Evolutionary conservation across 805 yeast genomes (phyloP).

Genomic region (Lipomyces sp.): DNA sequence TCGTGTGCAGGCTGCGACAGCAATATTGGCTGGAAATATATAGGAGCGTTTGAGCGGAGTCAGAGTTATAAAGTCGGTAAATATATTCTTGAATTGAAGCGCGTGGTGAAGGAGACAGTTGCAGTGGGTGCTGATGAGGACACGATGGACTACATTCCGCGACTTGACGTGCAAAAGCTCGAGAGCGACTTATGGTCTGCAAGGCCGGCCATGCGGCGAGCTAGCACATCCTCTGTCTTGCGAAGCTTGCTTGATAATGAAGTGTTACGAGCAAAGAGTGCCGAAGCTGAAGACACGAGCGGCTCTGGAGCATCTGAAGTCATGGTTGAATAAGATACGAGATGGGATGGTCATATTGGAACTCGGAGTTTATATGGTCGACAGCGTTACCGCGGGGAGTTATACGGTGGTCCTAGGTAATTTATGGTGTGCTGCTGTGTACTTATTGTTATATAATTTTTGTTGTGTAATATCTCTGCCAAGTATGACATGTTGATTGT

Average conservation of each 20-base stretch:
- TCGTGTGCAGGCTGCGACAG: constrained; percentile 57
- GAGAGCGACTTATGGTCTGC: background rate
- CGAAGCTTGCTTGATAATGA: constrained; percentile 1
- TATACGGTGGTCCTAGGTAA: too few species aligned
- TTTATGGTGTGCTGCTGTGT: background rate
- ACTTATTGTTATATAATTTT: background rate
- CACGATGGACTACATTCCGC: constrained; percentile 3
- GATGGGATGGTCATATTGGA: background rate
- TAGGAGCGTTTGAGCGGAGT: constrained; percentile 51
- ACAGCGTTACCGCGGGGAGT: background rate
- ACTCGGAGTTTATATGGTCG: background rate
- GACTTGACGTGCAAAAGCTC: constrained; percentile 2
- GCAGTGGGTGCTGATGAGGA: constrained; percentile 5
- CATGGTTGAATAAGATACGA: background rate
- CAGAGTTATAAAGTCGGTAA: constrained; percentile 65
- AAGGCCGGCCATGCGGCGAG: background rate
- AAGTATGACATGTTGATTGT: background rate
- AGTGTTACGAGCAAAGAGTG: background rate
- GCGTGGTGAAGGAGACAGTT: constrained; percentile 23
- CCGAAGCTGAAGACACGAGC: background rate
- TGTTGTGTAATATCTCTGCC: background rate
- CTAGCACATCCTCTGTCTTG: background rate
- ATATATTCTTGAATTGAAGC: constrained; percentile 54
- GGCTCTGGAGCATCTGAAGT: background rate
- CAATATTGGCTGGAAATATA: constrained; percentile 67